These are phyloP conservation scores for Rhynchospora breviuscula DNA, from an alignment of 176 grass and related monocot species.

Conservation along the genomic window DNA sequence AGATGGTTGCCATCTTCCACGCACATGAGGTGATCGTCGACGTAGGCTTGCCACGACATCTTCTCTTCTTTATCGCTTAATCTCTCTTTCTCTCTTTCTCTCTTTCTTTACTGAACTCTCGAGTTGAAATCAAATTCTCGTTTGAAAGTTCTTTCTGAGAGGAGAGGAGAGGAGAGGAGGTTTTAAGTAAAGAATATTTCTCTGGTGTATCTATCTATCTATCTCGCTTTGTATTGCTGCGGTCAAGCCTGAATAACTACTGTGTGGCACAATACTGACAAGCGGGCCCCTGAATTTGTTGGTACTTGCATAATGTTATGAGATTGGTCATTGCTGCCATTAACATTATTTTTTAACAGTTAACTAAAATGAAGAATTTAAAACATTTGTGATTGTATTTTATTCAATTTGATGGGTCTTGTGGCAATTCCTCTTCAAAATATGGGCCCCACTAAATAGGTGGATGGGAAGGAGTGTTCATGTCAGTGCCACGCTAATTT, in stretches of 20 bases:
- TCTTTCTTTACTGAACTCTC: not conserved
- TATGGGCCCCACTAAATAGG: no score
- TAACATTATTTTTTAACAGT: no score
- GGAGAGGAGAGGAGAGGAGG: not conserved
- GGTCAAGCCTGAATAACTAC: not conserved
- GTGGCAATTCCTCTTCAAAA: no score
- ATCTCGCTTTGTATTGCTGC: not conserved
- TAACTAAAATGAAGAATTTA: no score
- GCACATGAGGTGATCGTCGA: constrained; percentile 70
- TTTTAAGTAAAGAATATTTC: constrained; percentile 11
- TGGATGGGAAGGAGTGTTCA: no score
- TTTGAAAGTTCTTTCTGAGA: not conserved
- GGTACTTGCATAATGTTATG: no score
- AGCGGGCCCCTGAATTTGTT: not conserved
- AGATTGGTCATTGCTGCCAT: no score
- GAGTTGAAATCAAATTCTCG: not conserved
- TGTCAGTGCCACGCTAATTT: no score
- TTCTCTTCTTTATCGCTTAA: not conserved
- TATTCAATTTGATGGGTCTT: no score
- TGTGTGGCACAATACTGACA: not conserved
- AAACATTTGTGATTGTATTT: no score
- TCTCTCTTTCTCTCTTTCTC: not conserved
- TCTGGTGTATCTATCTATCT: not conserved
- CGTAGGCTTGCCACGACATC: constrained; percentile 80
- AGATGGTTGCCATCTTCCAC: constrained; percentile 55